Evolutionary conservation across 2,329 filamentous ascomycete genomes (phyloP), one percentile per base, ranked within the genome.

Genomic region (Colletotrichum endophyticum): DNA sequence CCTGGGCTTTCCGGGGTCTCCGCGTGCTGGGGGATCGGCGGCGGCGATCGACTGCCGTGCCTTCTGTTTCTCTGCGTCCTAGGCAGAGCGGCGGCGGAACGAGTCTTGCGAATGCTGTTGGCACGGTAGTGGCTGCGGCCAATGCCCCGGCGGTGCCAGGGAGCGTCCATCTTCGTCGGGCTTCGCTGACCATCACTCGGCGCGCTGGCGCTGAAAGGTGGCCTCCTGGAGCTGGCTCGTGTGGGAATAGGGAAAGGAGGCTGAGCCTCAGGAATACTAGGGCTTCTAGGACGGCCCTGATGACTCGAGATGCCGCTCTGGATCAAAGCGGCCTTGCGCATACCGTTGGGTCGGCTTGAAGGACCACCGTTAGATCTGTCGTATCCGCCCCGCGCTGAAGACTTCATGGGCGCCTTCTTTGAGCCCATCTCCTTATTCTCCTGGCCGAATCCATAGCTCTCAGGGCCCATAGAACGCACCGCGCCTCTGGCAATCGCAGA

Each of bases 241-340:
- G 93, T 94, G 0, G 97, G 97, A 8, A 99, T 98, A 0, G 97
- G 96, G 87, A 98, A 98, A 1, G 97, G 97, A 32, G 97, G 96
- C 69, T 92, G 86, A 71, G 87, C 77, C 76, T 92, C 95, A 66
- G 87, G 89, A 70, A 92, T 85, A 82, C 90, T 95, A 64, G 94
- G 93, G 81, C 92, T 95, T 76, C 91, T 87, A 12, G 93, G 89
- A 44, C 92, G 90, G 63, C 89, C 87, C 75, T 90, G 89, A 79
- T 96, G 95, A 13, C 92, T 92, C 30, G 91, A 91, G 69, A 95
- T 93, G 22, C 95, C 94, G 81, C 90, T 96, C 78, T 95, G 94
- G 69, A 96, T 96, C 89, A 97, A 91, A 22, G 95, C 94, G 61
- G 94, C 91, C 81, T 93, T 94, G 66, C 95, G 92, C 86, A 97